Base-by-base conservation (phyloP, 768 basidiomycete genomes). In the Daedalea quercina region DNA sequence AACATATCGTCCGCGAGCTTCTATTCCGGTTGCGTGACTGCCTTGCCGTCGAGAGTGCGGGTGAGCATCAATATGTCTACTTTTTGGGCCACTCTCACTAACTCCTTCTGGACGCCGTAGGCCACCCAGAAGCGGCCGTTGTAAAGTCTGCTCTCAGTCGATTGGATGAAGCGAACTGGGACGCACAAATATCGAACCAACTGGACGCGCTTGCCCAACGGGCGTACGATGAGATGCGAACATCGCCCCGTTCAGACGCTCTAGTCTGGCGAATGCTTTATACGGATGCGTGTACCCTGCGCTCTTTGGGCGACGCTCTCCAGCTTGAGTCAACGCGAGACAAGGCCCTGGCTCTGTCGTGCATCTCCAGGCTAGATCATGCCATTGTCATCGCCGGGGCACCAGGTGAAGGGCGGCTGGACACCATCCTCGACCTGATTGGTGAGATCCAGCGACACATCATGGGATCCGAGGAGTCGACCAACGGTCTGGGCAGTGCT, bases 321-420 rank as follows among this genome's bases (percentile, higher is more conserved):
- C 46, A 52, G 1, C 40, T 28, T 22, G 42, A 52, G 17, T 26
- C 45, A 1, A 54, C 54, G 2, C 23, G 11, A 9, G 53, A 57
- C 47, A 61, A 61, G n/a, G 44, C 58, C 9, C 57, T 61, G 2
- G 71, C 69, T 11, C 56, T 72, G 55, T 72, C 72, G 43, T 73
- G 77, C 22, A 77, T 97, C 35, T 70, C 73, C 4, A 69, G 74
- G 13, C 70, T 97, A 23, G 96, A 99, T 63, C 76, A 74, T 57
- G 85, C 86, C 1, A 84, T 97, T 57, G 83, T 98, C 56, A 76
- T 94, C 47, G 85, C 92, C 13, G 94, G 94, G 1, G 81, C 85
- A 2, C 74, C 82, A 22, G 90, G 87, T 2, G 67, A 75, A 17
- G 71, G 73, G 12, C 72, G 86, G 41, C 68, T 81, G 35, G 80